phyloP scores from a whole-genome alignment of 2,329 filamentous ascomycete genomes.

The Pestalotiopsis sp. region DNA sequence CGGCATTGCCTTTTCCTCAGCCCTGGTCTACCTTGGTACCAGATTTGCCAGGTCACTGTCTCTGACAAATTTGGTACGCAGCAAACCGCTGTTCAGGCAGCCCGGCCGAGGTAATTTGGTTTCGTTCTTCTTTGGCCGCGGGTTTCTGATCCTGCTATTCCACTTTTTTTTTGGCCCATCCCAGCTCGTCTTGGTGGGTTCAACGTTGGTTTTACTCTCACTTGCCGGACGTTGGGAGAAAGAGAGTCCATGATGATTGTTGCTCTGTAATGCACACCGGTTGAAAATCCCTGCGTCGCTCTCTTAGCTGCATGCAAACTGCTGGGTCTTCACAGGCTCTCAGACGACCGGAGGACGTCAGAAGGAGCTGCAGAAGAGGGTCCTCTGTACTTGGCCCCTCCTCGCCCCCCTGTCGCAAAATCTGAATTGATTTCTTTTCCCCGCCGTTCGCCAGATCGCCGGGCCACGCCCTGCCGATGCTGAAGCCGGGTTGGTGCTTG shows the following conservation, averaged over 20 bases:
- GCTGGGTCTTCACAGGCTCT: not conserved
- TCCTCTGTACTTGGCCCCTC: not conserved
- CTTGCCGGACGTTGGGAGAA: not conserved
- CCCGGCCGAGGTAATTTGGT: not conserved
- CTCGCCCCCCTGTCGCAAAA: not conserved
- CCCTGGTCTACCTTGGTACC: not conserved
- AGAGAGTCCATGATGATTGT: not conserved
- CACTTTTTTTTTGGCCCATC: not conserved
- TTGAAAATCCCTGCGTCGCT: not conserved
- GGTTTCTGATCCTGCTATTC: not conserved
- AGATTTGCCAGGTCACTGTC: not conserved
- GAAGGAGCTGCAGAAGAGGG: not conserved
- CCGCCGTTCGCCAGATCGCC: not conserved
- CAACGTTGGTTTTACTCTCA: not conserved
- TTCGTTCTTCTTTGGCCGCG: not conserved
- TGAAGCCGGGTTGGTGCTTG: not conserved
- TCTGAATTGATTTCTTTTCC: not conserved
- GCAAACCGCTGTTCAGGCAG: not conserved
- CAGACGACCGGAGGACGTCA: not conserved
- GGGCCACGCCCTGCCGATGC: not conserved
- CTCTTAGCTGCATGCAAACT: not conserved
- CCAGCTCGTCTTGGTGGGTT: not conserved
- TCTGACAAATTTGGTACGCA: not conserved
- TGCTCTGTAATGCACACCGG: not conserved
- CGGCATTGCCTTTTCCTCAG: not conserved